Evolutionary conservation across 2,329 filamentous ascomycete genomes (phyloP).

Genomic region (Aureobasidium melanogenum): DNA sequence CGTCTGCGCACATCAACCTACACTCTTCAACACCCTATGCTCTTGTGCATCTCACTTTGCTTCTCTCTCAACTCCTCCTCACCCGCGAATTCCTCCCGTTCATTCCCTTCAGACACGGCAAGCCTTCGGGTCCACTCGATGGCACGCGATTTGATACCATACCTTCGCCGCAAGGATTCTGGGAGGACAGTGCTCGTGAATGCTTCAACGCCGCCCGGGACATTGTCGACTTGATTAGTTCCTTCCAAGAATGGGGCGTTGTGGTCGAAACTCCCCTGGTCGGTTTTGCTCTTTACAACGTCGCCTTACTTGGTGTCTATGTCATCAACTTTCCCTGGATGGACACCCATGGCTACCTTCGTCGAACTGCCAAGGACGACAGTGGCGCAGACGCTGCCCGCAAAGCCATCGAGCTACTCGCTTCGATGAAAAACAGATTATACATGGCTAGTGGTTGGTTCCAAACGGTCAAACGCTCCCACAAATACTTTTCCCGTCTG

Average conservation of each 20-base stretch:
- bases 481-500: slow-evolving; percentile 44
- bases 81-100: slow-evolving; percentile 62
- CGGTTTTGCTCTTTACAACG: slow-evolving; percentile 58
- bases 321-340: slow-evolving; percentile 59
- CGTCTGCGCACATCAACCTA: slow-evolving; percentile 56
- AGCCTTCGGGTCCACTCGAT: slow-evolving; percentile 51
- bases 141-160: slow-evolving; percentile 30
- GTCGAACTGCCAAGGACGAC: slow-evolving; percentile 16
- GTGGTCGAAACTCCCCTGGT: slow-evolving; percentile 60
- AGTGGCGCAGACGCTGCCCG: slow-evolving; percentile 36
- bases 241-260: slow-evolving; percentile 51
- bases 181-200: slow-evolving; percentile 52
- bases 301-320: slow-evolving; percentile 57
- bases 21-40: slow-evolving; percentile 56
- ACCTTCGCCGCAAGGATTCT: slow-evolving; percentile 47
- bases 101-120: slow-evolving; percentile 45
- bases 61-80: slow-evolving; percentile 58
- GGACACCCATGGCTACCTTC: slow-evolving; percentile 51
- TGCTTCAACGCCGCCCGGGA: slow-evolving; percentile 55
- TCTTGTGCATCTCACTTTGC: slow-evolving; percentile 57
- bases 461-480: slow-evolving; percentile 44
- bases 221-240: slow-evolving; percentile 56
- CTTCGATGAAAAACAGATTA: slow-evolving; percentile 43
- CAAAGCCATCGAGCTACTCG: slow-evolving; percentile 42
- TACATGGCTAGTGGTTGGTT: slow-evolving; percentile 51